Conservation (phyloP, 345 rosid genomes). For the Heritiera littoralis region DNA sequence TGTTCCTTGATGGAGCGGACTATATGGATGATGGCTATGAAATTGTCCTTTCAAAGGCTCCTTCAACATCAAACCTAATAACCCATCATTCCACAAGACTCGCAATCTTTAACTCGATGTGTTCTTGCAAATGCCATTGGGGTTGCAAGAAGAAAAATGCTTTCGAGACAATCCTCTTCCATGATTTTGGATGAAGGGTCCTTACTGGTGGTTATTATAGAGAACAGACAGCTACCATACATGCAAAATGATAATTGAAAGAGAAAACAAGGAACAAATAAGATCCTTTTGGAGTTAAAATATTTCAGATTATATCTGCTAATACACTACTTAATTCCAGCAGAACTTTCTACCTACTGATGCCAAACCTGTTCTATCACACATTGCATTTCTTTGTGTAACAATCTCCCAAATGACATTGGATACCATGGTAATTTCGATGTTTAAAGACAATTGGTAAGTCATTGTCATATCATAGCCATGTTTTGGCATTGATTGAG, state of each 20-base stretch:
- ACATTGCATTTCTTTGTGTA: neutral
- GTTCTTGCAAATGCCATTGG: constrained; percentile 80
- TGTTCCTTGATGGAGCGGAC: constrained; percentile 83
- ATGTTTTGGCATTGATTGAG: neutral
- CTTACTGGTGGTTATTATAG: neutral
- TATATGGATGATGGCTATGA: constrained; percentile 97
- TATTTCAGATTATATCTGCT: neutral
- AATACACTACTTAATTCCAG: neutral
- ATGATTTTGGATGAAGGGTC: constrained; percentile 24
- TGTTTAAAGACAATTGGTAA: neutral
- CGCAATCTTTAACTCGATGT: constrained; percentile 64
- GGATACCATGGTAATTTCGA: neutral
- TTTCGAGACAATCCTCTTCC: constrained; percentile 48
- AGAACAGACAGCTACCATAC: neutral
- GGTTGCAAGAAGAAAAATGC: constrained; percentile 78
- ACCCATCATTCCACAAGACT: constrained; percentile 78
- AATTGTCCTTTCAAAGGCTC: constrained; percentile 72
- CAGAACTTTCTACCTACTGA: neutral
- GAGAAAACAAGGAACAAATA: neutral
- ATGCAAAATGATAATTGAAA: neutral
- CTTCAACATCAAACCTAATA: constrained; percentile 74
- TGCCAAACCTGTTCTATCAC: neutral
- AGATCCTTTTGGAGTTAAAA: neutral
- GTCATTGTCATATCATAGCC: neutral
- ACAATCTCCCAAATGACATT: neutral